These are phyloP conservation scores for Pluteus cervinus DNA, from an alignment of 768 basidiomycete species.

Conservation along the genomic window DNA sequence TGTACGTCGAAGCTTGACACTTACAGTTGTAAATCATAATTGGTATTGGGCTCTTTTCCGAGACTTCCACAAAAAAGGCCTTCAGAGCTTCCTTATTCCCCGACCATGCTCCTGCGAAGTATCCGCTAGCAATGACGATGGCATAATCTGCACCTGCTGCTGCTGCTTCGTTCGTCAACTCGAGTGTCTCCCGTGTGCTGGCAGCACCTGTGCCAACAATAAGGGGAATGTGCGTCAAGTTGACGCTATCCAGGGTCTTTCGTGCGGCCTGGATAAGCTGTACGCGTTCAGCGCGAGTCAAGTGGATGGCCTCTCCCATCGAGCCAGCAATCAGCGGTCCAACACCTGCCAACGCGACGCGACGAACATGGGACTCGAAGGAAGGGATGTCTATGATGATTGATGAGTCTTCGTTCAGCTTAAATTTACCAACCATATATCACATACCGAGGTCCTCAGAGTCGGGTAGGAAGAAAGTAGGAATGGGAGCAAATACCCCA, in stretches of 20 bases:
- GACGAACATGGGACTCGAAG: conserved; percentile 63
- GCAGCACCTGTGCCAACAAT: conserved; percentile 81
- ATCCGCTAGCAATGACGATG: conserved; percentile 83
- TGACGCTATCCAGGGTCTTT: conserved; percentile 62
- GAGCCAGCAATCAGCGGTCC: conserved; percentile 71
- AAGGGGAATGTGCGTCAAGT: conserved; percentile 53
- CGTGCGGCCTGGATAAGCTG: conserved; percentile 62
- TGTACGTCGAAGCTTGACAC: conserved; percentile 17
- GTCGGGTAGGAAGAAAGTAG: conserved; percentile 71
- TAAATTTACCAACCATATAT: conserved; percentile 1
- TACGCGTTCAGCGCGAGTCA: conserved; percentile 61
- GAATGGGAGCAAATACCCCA: conserved; percentile 83
- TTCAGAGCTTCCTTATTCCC: conserved; percentile 64
- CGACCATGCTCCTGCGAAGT: conserved; percentile 74
- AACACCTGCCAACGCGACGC: conserved; percentile 61
- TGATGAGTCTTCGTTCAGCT: background rate
- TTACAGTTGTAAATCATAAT: conserved; percentile 86
- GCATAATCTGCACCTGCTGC: conserved; percentile 80
- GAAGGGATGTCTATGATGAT: conserved; percentile 47
- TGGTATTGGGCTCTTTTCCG: conserved; percentile 77
- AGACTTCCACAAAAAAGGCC: conserved; percentile 71
- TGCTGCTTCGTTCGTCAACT: conserved; percentile 71
- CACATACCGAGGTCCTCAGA: conserved; percentile 79
- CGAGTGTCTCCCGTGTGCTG: conserved; percentile 78
- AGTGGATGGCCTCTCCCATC: conserved; percentile 82